Evolutionary conservation across 163 green algal species (phyloP).

Genomic region (Scenedesmus sp.): DNA sequence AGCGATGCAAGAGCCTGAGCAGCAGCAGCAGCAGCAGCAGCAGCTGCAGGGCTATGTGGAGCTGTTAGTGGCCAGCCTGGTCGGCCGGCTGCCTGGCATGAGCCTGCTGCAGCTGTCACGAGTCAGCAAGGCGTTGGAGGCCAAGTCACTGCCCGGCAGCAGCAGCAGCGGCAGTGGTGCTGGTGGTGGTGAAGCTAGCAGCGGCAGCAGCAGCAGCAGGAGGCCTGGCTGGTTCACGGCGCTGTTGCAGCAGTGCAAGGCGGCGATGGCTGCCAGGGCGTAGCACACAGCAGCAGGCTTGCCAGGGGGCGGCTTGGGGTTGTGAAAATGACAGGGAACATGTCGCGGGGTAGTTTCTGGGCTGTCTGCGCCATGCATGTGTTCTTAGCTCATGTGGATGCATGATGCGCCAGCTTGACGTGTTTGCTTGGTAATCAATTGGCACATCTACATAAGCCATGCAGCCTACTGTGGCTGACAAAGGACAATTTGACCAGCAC

Average conservation of each 20-base stretch:
- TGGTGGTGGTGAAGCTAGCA: neutral
- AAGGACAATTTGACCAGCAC: too few relatives aligned
- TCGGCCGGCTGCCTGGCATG: neutral
- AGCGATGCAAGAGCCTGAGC: too few relatives aligned
- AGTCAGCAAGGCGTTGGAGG: slow-evolving; percentile 10
- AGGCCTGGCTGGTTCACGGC: slow-evolving; percentile 21
- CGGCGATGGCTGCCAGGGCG: neutral
- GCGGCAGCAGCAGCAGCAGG: slow-evolving; percentile 8
- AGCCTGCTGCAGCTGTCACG: slow-evolving; percentile 30
- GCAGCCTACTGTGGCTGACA: too few relatives aligned
- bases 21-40: slow-evolving; percentile 13
- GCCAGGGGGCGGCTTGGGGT: neutral
- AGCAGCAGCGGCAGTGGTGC: slow-evolving; percentile 9
- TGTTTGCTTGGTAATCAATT: too few relatives aligned
- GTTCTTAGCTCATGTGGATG: neutral
- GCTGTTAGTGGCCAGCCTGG: neutral
- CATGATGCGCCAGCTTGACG: neutral
- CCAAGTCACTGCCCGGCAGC: neutral
- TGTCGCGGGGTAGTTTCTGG: neutral
- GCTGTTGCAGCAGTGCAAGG: slow-evolving; percentile 36
- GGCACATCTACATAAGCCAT: too few relatives aligned
- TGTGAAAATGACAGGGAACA: neutral
- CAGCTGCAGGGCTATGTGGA: neutral
- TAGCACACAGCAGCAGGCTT: slow-evolving; percentile 14
- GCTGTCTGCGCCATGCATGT: neutral